Evolutionary conservation across 2,329 filamentous ascomycete genomes (phyloP), one percentile per base, ranked within the genome.

Genomic region (Clonostachys chloroleuca): DNA sequence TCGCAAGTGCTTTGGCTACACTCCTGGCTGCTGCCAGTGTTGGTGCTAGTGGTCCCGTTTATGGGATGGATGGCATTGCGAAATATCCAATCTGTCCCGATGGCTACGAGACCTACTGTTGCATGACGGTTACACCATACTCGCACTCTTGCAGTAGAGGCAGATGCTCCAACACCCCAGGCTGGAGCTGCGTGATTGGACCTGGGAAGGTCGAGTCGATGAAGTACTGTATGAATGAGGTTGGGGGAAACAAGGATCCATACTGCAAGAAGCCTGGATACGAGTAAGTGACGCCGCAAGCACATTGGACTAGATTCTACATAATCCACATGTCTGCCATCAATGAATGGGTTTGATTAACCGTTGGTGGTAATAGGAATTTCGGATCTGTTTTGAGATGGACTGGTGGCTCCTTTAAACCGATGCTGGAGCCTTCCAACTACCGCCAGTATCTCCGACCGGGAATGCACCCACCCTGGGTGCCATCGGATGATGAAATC

Each of bases 161-260:
- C 12, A n/a, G 36, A n/a, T 39, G 36, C 36, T n/a, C 14, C 3
- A 12, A 43, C 20, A 2, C 14, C 12, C 24, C 13, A 14, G 43
- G 34, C 10, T 45, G 43, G 43, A 45, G 43, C 35, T 45, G 43
- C 43, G 5, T 45, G 5, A 39, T 18, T 9, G 43, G 43, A 14
- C 34, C 16, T 13, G 43, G 43, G 12, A 45, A 45, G 35, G 43
- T 45, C n/a, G 43, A 39, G 12, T 45, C 43, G 17, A 45, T 45
- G n/a, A 14, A 36, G 6, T 17, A 14, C 9, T 45, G 43, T 16
- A n/a, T 18, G 13, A 36, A 45, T 17, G n/a, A 37, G 34, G 35
- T 39, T 13, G 35, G 34, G 12, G 36, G 36, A 18, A n/a, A 18
- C 17, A 14, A 18, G 34, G 24, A 13, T 12, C 34, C 43, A 13